These are phyloP conservation scores for Sorghum bicolor DNA, from an alignment of 176 grass and related monocot genomes.

Conservation along the genomic window DNA sequence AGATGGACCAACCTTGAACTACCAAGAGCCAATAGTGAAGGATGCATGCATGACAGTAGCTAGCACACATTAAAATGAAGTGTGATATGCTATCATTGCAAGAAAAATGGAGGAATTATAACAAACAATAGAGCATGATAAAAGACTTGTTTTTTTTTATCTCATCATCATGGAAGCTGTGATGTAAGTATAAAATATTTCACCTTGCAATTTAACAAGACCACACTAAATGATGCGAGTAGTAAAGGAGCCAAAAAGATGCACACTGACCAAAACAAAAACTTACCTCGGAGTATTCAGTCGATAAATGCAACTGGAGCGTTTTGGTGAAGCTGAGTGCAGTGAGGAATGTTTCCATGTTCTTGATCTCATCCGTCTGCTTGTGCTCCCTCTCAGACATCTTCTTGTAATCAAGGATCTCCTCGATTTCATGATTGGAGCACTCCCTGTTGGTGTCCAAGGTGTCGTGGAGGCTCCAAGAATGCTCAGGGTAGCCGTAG, in stretches of 20 bases:
- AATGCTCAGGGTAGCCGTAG: neutral
- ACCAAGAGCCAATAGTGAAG: neutral
- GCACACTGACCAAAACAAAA: neutral
- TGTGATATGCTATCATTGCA: neutral
- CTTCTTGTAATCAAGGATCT: neutral
- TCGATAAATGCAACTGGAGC: neutral
- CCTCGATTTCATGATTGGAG: neutral
- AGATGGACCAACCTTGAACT: neutral
- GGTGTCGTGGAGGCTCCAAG: slow-evolving; percentile 11
- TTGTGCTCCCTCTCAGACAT: slow-evolving; percentile 5
- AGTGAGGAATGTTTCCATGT: slow-evolving; percentile 9
- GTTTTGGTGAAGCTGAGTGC: neutral
- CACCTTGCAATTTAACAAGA: neutral
- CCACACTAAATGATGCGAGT: neutral
- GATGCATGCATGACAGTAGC: neutral
- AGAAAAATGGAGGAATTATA: neutral
- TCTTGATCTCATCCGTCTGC: neutral
- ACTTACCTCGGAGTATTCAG: slow-evolving; percentile 14
- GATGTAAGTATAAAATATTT: neutral
- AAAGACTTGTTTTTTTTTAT: neutral
- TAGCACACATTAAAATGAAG: neutral
- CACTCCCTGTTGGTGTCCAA: neutral
- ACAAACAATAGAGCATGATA: neutral
- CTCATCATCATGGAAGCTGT: neutral
- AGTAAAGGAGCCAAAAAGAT: neutral